Conservation (phyloP, 2,329 filamentous ascomycete genomes). For the Dactylellina cionopaga region DNA sequence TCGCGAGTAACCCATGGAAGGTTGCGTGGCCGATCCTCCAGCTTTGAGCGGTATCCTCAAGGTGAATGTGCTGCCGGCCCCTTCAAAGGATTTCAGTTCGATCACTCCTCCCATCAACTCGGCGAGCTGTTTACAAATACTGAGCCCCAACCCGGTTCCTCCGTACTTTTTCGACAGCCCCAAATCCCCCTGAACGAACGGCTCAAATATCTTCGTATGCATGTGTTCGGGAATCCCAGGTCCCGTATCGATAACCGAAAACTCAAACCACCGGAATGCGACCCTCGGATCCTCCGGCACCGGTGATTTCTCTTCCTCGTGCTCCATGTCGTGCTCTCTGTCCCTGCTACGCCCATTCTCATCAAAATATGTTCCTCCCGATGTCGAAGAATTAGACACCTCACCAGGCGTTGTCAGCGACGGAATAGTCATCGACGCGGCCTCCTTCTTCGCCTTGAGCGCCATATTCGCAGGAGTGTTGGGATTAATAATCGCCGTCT, state of each 20-base stretch:
- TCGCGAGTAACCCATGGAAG: constrained; percentile 37
- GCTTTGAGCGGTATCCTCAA: constrained; percentile 78
- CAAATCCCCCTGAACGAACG: constrained; percentile 80
- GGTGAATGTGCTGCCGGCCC: constrained; percentile 73
- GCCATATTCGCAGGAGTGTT: constrained; percentile 43
- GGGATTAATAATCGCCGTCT: constrained; percentile 47
- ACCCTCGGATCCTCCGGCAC: constrained; percentile 67
- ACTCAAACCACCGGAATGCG: constrained; percentile 72
- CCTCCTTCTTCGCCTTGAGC: constrained; percentile 36
- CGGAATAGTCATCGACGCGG: constrained; percentile 44
- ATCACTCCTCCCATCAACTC: constrained; percentile 84
- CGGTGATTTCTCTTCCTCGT: constrained; percentile 62
- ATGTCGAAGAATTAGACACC: constrained; percentile 39
- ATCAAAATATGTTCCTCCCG: constrained; percentile 36
- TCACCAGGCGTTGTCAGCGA: constrained; percentile 52
- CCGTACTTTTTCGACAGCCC: constrained; percentile 82
- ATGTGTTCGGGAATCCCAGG: constrained; percentile 76
- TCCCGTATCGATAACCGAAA: constrained; percentile 80
- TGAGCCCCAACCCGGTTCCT: constrained; percentile 79
- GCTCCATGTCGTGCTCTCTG: constrained; percentile 17
- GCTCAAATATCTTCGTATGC: constrained; percentile 78
- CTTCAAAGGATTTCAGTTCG: constrained; percentile 66
- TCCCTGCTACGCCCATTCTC: constrained; percentile 1
- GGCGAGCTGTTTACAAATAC: constrained; percentile 80
- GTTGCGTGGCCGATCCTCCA: constrained; percentile 39